Evolutionary conservation across 768 basidiomycete genomes (phyloP).

Genomic region (Peribolospora kevripleyi): DNA sequence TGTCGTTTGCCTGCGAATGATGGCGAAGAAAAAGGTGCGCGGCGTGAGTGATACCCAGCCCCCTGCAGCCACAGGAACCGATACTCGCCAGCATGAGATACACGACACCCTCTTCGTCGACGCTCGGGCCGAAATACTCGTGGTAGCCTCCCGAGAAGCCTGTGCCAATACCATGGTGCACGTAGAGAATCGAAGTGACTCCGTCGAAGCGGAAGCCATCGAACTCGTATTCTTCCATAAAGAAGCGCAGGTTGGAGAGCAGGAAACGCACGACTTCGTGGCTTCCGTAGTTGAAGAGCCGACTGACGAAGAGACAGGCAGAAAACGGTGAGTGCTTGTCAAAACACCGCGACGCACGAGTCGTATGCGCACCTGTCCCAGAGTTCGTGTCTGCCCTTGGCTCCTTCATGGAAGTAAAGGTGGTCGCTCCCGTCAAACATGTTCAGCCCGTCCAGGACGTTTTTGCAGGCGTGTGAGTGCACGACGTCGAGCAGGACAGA

Average conservation of each 20-base stretch:
- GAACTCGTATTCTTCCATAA: conserved; percentile 81
- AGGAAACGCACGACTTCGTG: conserved; percentile 91
- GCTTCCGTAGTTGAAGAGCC: conserved; percentile 83
- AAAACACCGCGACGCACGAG: not conserved
- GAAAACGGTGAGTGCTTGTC: not conserved
- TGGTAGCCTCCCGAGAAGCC: conserved; percentile 97
- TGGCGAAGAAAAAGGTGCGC: not conserved
- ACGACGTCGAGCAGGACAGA: conserved; percentile 88
- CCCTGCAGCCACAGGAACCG: not conserved
- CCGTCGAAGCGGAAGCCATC: conserved; percentile 98
- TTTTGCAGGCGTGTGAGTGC: conserved; percentile 96
- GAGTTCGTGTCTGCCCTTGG: conserved; percentile 70
- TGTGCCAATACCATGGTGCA: conserved; percentile 88
- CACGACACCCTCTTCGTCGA: conserved; percentile 69
- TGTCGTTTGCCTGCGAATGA: conserved; percentile 58
- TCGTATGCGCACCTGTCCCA: conserved; percentile 44
- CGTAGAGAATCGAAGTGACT: conserved; percentile 98
- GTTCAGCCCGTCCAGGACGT: conserved; percentile 83
- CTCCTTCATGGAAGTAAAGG: conserved; percentile 85
- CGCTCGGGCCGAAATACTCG: conserved; percentile 74
- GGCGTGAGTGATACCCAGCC: not conserved
- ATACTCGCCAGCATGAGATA: conserved; percentile 83
- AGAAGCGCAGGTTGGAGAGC: conserved; percentile 81
- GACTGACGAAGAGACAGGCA: conserved; percentile 19
- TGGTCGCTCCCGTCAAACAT: conserved; percentile 94